Evolutionary conservation across 1,139 yeast genomes (phyloP).

Genomic region (Geotrichum cucujoidarum): DNA sequence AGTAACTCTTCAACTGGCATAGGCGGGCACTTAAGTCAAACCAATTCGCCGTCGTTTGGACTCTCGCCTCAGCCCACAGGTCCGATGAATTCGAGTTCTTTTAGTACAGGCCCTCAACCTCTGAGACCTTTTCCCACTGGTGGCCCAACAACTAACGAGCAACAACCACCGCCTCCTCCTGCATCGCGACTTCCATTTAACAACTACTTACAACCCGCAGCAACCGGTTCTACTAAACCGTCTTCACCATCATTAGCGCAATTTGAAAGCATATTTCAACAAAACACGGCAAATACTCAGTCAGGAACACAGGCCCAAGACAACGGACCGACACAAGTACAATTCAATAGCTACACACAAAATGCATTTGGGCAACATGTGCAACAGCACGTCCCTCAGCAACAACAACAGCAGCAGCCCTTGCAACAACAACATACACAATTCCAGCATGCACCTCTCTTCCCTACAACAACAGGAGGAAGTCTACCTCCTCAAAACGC

Average conservation of each 20-base stretch:
- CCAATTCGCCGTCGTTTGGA: constrained; percentile 9
- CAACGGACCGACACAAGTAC: too few relatives aligned
- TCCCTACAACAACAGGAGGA: background rate
- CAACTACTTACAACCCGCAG: background rate
- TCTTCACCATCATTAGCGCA: constrained; percentile 12
- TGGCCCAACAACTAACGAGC: constrained; percentile 3
- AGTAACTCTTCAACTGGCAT: constrained; percentile 3
- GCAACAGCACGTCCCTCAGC: too few relatives aligned
- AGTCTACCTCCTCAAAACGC: background rate
- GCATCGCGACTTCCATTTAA: constrained; percentile 7
- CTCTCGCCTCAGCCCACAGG: background rate
- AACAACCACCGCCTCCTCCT: constrained; percentile 7
- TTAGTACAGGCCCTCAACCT: constrained; percentile 15
- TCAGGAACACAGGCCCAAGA: too few relatives aligned
- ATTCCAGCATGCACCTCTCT: background rate
- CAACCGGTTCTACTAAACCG: background rate
- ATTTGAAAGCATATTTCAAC: constrained; percentile 13
- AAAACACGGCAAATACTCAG: background rate
- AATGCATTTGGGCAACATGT: too few relatives aligned
- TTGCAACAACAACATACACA: too few relatives aligned
- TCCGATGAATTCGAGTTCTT: background rate
- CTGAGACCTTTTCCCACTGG: constrained; percentile 4
- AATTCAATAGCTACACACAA: too few relatives aligned
- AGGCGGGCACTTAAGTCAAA: background rate
- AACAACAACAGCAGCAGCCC: too few relatives aligned